Percentiles rank a stretch among this genome's conserved stretches.
phyloP scores from a whole-genome alignment of 495 filamentous ascomycete species.

The Penicillium samsonianum region DNA sequence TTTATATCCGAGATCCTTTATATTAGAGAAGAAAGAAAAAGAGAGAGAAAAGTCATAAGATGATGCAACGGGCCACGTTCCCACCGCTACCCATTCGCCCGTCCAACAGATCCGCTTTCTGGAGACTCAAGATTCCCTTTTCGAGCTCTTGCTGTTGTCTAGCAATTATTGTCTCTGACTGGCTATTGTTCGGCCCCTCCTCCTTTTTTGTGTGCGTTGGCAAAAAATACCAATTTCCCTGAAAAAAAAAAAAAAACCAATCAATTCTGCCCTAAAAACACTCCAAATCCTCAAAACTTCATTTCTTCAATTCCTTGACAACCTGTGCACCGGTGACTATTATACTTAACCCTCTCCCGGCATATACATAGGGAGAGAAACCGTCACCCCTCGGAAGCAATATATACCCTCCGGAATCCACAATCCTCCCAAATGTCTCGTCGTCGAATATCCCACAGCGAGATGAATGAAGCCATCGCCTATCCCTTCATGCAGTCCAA shows the following conservation, averaged over 20 bases:
- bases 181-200: slow-evolving; percentile 13
- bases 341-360: neutral
- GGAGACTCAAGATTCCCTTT: slow-evolving; percentile 34
- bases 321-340: too few relatives aligned
- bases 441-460: slow-evolving; percentile 47
- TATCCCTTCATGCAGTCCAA: slow-evolving; percentile 39
- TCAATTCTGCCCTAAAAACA: neutral
- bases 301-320: too few relatives aligned
- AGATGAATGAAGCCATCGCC: slow-evolving; percentile 43
- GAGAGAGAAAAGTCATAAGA: neutral
- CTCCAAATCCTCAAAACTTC: neutral
- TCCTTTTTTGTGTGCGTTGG: slow-evolving; percentile 15
- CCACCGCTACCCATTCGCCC: slow-evolving; percentile 15
- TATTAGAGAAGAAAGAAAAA: neutral
- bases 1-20: neutral
- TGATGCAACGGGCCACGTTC: slow-evolving; percentile 14
- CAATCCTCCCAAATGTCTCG: slow-evolving; percentile 39
- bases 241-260: slow-evolving; percentile 4
- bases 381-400: slow-evolving; percentile 7
- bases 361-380: neutral
- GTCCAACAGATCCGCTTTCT: slow-evolving; percentile 24
- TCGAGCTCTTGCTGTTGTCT: slow-evolving; percentile 26
- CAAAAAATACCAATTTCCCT: neutral
- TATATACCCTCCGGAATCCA: slow-evolving; percentile 16
- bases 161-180: slow-evolving; percentile 14